Evolutionary conservation across 495 filamentous ascomycete species (phyloP).

Genomic region (Letharia columbiana): DNA sequence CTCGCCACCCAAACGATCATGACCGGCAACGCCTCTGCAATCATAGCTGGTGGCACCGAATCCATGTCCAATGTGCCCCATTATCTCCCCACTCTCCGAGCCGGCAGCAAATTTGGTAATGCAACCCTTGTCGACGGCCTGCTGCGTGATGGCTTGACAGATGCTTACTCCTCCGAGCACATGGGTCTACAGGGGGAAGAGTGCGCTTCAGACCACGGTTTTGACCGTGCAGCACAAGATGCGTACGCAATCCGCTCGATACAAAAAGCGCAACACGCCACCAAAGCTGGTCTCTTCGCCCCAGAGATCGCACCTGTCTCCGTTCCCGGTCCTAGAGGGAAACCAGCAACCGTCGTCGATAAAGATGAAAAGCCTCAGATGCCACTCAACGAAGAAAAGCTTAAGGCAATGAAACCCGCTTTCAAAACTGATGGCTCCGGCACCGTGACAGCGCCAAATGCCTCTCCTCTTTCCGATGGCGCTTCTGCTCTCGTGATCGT

Average conservation of each 20-base stretch:
- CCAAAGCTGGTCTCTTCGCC: conserved; percentile 65
- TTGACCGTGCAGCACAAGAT: conserved; percentile 78
- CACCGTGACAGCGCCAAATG: conserved; percentile 96
- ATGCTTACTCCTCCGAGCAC: conserved; percentile 84
- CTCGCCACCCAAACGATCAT: conserved; percentile 94
- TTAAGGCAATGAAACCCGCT: conserved; percentile 71
- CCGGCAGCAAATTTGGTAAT: conserved; percentile 84
- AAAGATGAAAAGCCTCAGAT: conserved; percentile 91
- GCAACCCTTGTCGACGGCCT: conserved; percentile 80
- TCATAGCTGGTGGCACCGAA: conserved; percentile 89
- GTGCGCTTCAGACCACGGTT: conserved; percentile 73
- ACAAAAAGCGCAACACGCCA: conserved; percentile 80
- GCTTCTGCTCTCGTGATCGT: conserved; percentile 84
- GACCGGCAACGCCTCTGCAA: conserved; percentile 79
- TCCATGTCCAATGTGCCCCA: conserved; percentile 98
- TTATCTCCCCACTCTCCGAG: conserved; percentile 78
- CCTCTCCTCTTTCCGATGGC: conserved; percentile 90
- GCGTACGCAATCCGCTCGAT: conserved; percentile 89
- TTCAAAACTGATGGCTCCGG: conserved; percentile 70
- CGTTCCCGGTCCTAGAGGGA: conserved; percentile 78
- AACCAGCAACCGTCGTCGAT: conserved; percentile 71
- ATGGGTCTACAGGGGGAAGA: conserved; percentile 93
- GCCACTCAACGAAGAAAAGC: conserved; percentile 81
- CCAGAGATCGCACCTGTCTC: conserved; percentile 86
- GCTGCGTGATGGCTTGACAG: conserved; percentile 82